Evolutionary conservation across 2,329 filamentous ascomycete genomes (phyloP).

Genomic region (Trichophaea hybrida): DNA sequence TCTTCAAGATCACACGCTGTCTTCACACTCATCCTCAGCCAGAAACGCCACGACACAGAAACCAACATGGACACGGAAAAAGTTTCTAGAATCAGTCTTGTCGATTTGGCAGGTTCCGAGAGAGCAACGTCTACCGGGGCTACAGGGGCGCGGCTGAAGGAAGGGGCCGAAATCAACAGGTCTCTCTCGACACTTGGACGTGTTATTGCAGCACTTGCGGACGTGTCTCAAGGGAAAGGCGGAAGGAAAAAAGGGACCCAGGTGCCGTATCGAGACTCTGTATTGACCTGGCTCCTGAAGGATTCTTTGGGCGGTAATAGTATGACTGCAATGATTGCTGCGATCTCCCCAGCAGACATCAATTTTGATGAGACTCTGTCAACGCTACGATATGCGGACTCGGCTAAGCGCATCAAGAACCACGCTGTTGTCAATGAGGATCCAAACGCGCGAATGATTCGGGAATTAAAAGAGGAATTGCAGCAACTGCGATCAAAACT

Average conservation of each 20-base stretch:
- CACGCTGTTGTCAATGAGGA: conserved; percentile 98
- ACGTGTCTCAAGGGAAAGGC: conserved; percentile 74
- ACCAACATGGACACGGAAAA: conserved; percentile 97
- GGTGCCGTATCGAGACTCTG: conserved; percentile 92
- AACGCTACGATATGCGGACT: conserved; percentile 90
- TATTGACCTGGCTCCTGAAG: conserved; percentile 91
- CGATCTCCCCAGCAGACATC: conserved; percentile 94
- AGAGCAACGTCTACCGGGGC: conserved; percentile 93
- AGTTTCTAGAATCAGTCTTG: conserved; percentile 92
- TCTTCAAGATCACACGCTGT: conserved; percentile 96
- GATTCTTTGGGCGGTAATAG: conserved; percentile 96
- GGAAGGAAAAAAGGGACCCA: conserved; percentile 55
- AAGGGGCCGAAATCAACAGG: conserved; percentile 96
- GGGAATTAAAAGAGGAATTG: conserved; percentile 91
- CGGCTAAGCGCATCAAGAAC: conserved; percentile 98
- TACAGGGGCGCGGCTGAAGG: conserved; percentile 84
- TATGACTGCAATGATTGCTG: conserved; percentile 99
- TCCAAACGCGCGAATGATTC: conserved; percentile 95
- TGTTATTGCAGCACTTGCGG: conserved; percentile 90
- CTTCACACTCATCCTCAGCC: conserved; percentile 88
- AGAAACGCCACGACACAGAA: conserved; percentile 79
- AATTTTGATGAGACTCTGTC: conserved; percentile 97
- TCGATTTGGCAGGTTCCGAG: conserved; percentile 95
- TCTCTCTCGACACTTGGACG: conserved; percentile 90
- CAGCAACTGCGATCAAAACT: conserved; percentile 76